phyloP scores from a whole-genome alignment of 176 grass and related monocot species.

The Echinochloa phyllopogon region DNA sequence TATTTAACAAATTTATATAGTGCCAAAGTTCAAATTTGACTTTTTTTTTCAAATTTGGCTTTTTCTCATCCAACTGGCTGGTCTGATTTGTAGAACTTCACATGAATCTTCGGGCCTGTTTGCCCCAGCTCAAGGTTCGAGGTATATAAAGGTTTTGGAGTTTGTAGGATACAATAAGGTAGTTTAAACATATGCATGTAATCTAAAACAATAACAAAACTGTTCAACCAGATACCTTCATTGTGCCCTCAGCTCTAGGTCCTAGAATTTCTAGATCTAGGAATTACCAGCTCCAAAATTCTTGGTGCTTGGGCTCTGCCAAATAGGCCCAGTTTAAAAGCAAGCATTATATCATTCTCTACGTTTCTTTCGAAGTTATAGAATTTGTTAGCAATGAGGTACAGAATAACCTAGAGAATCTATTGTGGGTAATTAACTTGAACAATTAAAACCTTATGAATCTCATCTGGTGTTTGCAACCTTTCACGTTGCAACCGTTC shows the following conservation, averaged over 20 bases:
- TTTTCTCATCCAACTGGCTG: neutral
- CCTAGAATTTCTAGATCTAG: neutral
- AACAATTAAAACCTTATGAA: neutral
- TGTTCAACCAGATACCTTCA: neutral
- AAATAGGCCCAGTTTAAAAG: neutral
- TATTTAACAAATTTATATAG: neutral
- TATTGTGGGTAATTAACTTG: neutral
- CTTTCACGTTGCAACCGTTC: neutral
- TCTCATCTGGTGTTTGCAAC: neutral
- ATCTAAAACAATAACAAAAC: neutral
- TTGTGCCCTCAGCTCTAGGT: neutral
- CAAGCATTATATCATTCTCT: slow-evolving; percentile 1
- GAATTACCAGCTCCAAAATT: neutral
- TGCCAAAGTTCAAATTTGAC: neutral
- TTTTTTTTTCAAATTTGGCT: slow-evolving; percentile 4
- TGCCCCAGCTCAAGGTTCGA: neutral
- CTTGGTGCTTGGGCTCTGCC: no score
- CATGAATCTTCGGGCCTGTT: neutral
- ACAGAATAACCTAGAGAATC: neutral
- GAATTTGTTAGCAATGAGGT: neutral
- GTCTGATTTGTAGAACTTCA: neutral
- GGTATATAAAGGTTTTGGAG: neutral
- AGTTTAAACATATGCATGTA: neutral
- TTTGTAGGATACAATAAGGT: neutral
- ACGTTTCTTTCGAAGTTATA: neutral